Evolutionary conservation across 2,329 filamentous ascomycete species (phyloP).

Genomic region (Exserohilum rostratum): DNA sequence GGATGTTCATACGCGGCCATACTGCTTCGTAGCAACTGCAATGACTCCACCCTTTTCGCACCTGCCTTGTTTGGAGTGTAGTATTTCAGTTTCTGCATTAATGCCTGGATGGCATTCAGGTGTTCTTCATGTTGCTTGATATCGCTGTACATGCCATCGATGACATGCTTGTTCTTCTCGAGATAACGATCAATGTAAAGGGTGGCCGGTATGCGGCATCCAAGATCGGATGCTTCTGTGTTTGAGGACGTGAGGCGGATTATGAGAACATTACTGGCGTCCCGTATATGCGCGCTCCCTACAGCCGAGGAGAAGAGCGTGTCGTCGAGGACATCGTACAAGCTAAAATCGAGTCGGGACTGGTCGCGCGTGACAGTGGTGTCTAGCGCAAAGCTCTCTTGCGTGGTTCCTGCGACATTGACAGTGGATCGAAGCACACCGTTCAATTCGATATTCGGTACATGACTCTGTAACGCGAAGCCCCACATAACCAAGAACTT

Average conservation of each 20-base stretch:
- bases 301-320: conserved; percentile 49
- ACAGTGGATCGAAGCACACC: conserved; percentile 54
- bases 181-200: conserved; percentile 68
- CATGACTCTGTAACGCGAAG: conserved; percentile 51
- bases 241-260: conserved; percentile 48
- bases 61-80: conserved; percentile 35
- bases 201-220: conserved; percentile 58
- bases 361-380: conserved; percentile 29
- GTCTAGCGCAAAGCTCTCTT: conserved; percentile 40
- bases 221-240: conserved; percentile 47
- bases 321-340: conserved; percentile 62
- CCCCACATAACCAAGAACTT: conserved; percentile 60
- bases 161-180: conserved; percentile 55
- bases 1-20: conserved; percentile 43
- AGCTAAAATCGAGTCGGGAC: conserved; percentile 42
- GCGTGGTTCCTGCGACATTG: conserved; percentile 32
- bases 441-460: conserved; percentile 50
- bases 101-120: conserved; percentile 40
- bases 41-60: conserved; percentile 42
- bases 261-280: conserved; percentile 60
- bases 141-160: conserved; percentile 55
- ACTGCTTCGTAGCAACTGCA: conserved; percentile 48
- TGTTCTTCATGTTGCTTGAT: conserved; percentile 42
- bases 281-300: conserved; percentile 37
- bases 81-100: conserved; percentile 47